Base-by-base conservation (phyloP, 176 grass and related monocot species). In the Avena eriantha region DNA sequence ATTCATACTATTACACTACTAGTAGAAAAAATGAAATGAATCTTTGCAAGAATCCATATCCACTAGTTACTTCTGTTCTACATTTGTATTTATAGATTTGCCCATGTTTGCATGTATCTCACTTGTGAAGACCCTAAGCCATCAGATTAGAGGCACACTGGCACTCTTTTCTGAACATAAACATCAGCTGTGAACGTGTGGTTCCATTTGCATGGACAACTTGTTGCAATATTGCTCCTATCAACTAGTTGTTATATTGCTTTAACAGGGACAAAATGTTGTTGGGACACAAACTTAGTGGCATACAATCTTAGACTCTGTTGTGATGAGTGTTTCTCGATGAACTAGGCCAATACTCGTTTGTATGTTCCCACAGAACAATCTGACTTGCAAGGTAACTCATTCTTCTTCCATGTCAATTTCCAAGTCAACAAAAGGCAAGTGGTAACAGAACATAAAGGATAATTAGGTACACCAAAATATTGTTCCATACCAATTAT, bases 401-500 rank as follows among this genome's bases (percentile, higher is more conserved):
- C 78, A 31, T 61, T 8, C 19, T 56, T 47, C 45, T 41, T 74
- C 56, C 54, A 39, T 55, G 4, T 73, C 26, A 55, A 16, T 74
- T 80, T 59, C 68, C 17, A 50, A 59, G 39, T 84, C 35, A 84
- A 89, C 21, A 31, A 35, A 73, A 89, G 49, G 73, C 59, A 54
- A 76, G 35, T 55, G 47, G 74, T 68, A 76, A 79, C 24, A 92
- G 4, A 88, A 82, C 21, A 19, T 66, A 79, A 84, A 64, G 16
- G 35, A 58, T 5, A 76, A 10, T 61, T 63, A 48, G 22, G 33
- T 82, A 81, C 21, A 82, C 11, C 16, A 63, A 88, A 66, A 50
- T 43, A 86, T 81, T 43, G 8, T 88, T 41, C 3, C 69, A 50
- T 99, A 99, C 97, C 97, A 69, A 94, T 99, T 86, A 99, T 96